Evolutionary conservation across 306 rosid genomes (phyloP), one percentile per base, ranked within the genome.

Genomic region (Inga leiocalycina): DNA sequence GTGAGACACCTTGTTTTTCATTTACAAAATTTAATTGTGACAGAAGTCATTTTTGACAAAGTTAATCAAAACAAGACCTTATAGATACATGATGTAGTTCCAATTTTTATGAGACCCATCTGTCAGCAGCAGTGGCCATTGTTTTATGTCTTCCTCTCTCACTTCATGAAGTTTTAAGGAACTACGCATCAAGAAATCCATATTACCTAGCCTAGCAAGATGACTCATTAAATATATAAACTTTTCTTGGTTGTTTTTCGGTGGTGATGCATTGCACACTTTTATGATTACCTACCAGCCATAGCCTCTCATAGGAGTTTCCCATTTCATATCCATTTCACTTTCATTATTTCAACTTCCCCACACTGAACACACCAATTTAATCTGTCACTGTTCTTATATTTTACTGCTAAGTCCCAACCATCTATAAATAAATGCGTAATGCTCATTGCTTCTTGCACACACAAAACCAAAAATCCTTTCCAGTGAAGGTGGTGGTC

Each of bases 401-500:
- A 70, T 76, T 17, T 68, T 56, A 51, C 76, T 37, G 80, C 45
- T 54, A 57, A 11, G 37, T 44, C 14, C 13, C 34, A n/a, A 39
- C 32, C 11, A 32, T 45, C 52, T 59, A 45, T 56, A 41, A 37
- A 72, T 73, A 77, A 71, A 62, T 83, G 64, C 84, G 0, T 19
- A n/a, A 54, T 41, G 16, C 17, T 48, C 19, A 9, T 16, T 54
- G 62, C 32, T 46, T 61, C 11, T 37, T 43, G n/a, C 74, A 41
- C 54, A 10, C 54, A 49, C 54, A 49, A 0, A 48, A 10, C 17
- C 16, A 11, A 49, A 49, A 49, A 14, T 13, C 54, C 19, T 12
- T 52, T 16, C 20, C 49, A 12, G 72, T 13, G 39, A 24, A 67
- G 54, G 61, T 46, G 68, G 81, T 84, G 85, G 87, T 74, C 56